Conservation (phyloP, 805 yeast genomes). For the Scheffersomyces amazonensis region DNA sequence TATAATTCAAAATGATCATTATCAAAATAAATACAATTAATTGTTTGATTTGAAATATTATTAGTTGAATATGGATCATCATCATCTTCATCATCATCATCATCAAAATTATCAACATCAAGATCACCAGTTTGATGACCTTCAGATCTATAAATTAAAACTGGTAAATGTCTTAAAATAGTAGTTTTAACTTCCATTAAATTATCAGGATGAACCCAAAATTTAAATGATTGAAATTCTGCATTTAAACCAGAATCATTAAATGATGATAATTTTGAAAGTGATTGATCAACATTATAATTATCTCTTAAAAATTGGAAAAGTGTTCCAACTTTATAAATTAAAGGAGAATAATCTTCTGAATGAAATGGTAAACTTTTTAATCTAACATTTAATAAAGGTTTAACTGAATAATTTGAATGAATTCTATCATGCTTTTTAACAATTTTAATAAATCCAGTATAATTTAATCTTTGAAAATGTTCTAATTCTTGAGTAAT, state of each 20-base stretch:
- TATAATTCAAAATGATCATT: slow-evolving; percentile 79
- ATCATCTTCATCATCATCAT: slow-evolving; percentile 35
- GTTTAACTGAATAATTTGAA: slow-evolving; percentile 83
- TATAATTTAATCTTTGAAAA: slow-evolving; percentile 87
- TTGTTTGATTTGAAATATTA: slow-evolving; percentile 53
- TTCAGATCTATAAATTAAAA: slow-evolving; percentile 58
- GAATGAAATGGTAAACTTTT: slow-evolving; percentile 87
- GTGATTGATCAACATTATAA: slow-evolving; percentile 47
- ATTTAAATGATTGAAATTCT: slow-evolving; percentile 67
- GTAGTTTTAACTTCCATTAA: slow-evolving; percentile 97
- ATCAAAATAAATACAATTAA: slow-evolving; percentile 87
- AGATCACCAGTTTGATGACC: slow-evolving; percentile 38
- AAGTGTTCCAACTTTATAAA: slow-evolving; percentile 76
- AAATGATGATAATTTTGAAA: slow-evolving; percentile 49
- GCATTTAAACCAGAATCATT: slow-evolving; percentile 31
- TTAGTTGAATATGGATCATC: slow-evolving; percentile 19
- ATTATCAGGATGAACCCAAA: slow-evolving; percentile 93
- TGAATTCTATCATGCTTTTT: slow-evolving; percentile 95
- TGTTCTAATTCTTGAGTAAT: slow-evolving; percentile 84
- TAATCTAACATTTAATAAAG: slow-evolving; percentile 83
- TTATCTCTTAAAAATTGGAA: slow-evolving; percentile 82
- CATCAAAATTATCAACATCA: slow-evolving; percentile 47
- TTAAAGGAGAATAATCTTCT: slow-evolving; percentile 90
- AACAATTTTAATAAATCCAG: slow-evolving; percentile 92
- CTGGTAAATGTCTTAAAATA: slow-evolving; percentile 89